phyloP scores from a whole-genome alignment of 306 rosid genomes.

The Spatholobus suberectus region DNA sequence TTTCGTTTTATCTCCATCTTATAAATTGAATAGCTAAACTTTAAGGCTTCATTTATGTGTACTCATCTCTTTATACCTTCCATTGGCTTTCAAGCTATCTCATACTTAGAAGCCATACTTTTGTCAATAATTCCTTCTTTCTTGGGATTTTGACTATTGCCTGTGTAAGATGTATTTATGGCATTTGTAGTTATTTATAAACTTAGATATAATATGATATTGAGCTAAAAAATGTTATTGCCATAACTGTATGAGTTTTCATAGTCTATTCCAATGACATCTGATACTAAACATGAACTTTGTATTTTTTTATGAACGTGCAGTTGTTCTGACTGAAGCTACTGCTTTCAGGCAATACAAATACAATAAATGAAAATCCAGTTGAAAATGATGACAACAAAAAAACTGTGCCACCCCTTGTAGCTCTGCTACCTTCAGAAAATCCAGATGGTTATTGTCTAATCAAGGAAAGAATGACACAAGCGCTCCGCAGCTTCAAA shows the following conservation, averaged over 20 bases:
- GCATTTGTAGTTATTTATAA: slow-evolving; percentile 21
- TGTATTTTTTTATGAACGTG: slow-evolving; percentile 23
- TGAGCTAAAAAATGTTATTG: background rate
- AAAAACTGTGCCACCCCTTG: slow-evolving; percentile 40
- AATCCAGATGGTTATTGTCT: slow-evolving; percentile 58
- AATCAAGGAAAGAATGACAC: slow-evolving; percentile 84
- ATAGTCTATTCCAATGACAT: background rate
- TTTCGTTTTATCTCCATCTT: background rate
- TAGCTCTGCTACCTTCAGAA: slow-evolving; percentile 50
- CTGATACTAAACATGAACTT: slow-evolving; percentile 25
- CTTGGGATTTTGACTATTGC: slow-evolving; percentile 17
- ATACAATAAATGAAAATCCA: slow-evolving; percentile 43
- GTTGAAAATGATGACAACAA: slow-evolving; percentile 48
- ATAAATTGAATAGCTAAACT: background rate
- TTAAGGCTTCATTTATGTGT: background rate
- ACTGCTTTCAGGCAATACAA: slow-evolving; percentile 55
- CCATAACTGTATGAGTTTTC: background rate
- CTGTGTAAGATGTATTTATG: background rate
- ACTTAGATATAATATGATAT: background rate
- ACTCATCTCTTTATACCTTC: background rate
- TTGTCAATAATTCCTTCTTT: slow-evolving; percentile 25
- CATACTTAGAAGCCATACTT: background rate
- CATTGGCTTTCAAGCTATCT: slow-evolving; percentile 11
- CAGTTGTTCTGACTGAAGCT: slow-evolving; percentile 48
- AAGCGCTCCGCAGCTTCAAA: slow-evolving; percentile 78